Evolutionary conservation across 495 filamentous ascomycete species (phyloP).

Genomic region (Penicillium riverlandense): DNA sequence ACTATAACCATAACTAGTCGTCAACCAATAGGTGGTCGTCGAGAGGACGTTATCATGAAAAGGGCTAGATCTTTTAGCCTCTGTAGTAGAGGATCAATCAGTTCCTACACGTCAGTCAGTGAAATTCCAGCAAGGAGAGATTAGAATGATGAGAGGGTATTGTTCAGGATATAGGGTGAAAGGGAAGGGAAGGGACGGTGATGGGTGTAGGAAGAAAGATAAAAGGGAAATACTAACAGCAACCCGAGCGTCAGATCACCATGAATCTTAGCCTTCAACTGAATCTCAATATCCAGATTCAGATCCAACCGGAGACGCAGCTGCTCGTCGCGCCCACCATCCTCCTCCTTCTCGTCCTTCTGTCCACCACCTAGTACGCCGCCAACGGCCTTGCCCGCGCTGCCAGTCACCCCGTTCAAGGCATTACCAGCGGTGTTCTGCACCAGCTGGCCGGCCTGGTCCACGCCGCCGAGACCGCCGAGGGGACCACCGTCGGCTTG

Average conservation of each 20-base stretch:
- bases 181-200: background rate
- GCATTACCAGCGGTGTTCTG: conserved; percentile 58
- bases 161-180: background rate
- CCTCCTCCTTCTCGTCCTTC: conserved; percentile 34
- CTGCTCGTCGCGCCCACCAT: conserved; percentile 58
- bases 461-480: conserved; percentile 50
- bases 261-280: conserved; percentile 87
- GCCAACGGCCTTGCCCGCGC: conserved; percentile 52
- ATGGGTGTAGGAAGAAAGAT: too few species aligned
- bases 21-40: background rate
- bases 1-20: background rate
- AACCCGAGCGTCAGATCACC: conserved; percentile 82
- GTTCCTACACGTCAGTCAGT: conserved; percentile 24
- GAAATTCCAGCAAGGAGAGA: conserved; percentile 4
- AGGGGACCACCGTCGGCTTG: conserved; percentile 37
- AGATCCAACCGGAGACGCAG: conserved; percentile 71
- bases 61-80: conserved; percentile 9
- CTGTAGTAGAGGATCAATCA: conserved; percentile 10
- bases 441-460: conserved; percentile 49
- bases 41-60: background rate
- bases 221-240: conserved; percentile 55
- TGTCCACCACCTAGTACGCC: conserved; percentile 34
- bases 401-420: conserved; percentile 48
- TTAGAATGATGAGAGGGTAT: background rate
- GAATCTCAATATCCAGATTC: conserved; percentile 83